phyloP scores from a whole-genome alignment of 306 rosid genomes.

The peach (Prunus persica) region Prunus_persica_NCBIv2 NC_034009.1:41381501-41382000 shows the following conservation, averaged over 20 bases:
- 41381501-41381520: not conserved
- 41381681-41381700: not conserved
- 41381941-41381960: not conserved
- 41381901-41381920: not conserved
- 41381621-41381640: not conserved
- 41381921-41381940: not conserved
- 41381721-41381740: not conserved
- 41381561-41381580: not conserved
- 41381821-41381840: too few species aligned
- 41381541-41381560: not conserved
- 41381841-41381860: not conserved
- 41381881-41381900: too few species aligned
- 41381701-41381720: not conserved
- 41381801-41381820: not conserved
- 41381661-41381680: too few species aligned
- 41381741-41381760: too few species aligned
- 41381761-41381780: too few species aligned
- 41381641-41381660: not conserved
- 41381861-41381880: not conserved
- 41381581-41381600: not conserved
- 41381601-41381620: not conserved
- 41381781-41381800: too few species aligned
- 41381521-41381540: not conserved
- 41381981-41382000: conserved; percentile 30
- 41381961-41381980: not conserved